Evolutionary conservation across 768 basidiomycete genomes (phyloP).

Genomic region (Ramaria rubella): DNA sequence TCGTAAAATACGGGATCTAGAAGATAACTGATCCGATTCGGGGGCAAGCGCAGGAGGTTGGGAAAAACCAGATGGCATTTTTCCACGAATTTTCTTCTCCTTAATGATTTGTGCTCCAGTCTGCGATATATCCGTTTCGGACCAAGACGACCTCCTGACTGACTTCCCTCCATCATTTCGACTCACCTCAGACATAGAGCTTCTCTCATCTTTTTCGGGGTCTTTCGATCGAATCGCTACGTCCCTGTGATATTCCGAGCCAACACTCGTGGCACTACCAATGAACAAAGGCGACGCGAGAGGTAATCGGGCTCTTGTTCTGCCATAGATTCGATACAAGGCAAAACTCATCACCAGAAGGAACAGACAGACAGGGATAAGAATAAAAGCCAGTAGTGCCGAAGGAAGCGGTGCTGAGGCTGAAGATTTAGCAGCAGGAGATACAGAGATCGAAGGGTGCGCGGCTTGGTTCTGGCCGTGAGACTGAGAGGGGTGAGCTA

Average conservation of each 20-base stretch:
- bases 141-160: background rate
- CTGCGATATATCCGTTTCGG: background rate
- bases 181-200: background rate
- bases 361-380: background rate
- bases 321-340: background rate
- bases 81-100: background rate
- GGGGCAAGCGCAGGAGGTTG: background rate
- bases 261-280: background rate
- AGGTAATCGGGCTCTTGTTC: background rate
- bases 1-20: background rate
- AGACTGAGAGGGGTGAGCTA: background rate
- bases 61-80: background rate
- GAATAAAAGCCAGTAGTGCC: background rate
- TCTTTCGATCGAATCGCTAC: background rate
- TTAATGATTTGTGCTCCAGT: background rate
- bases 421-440: background rate
- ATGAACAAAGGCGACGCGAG: background rate
- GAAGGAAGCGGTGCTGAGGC: background rate
- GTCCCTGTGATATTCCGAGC: background rate
- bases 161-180: background rate
- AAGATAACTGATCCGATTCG: background rate
- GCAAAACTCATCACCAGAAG: background rate
- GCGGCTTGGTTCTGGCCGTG: background rate
- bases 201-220: background rate
- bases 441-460: background rate